phyloP scores from a whole-genome alignment of 2,329 filamentous ascomycete genomes.

The Ophiostoma sp. region DNA sequence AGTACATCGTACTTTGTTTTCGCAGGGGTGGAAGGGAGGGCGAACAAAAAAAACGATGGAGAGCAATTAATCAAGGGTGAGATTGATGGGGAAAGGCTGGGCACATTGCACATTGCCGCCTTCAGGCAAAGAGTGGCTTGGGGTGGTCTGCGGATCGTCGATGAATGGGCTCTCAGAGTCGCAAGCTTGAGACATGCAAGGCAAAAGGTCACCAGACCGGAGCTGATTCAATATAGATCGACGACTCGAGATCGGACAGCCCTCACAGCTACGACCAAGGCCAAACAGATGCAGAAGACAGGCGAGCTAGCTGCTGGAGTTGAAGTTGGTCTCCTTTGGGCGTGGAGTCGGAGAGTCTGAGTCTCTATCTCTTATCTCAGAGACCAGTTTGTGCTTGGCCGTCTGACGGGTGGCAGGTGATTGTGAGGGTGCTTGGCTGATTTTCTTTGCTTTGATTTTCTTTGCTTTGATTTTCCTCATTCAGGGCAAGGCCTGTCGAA shows the following conservation, averaged over 20 bases:
- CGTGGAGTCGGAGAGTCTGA: background rate
- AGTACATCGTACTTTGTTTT: background rate
- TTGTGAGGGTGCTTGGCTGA: background rate
- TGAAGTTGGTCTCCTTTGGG: background rate
- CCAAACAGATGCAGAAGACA: background rate
- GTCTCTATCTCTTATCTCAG: background rate
- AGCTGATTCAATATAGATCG: background rate
- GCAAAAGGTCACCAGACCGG: constrained; percentile 3
- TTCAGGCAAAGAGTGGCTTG: background rate
- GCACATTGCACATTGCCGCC: background rate
- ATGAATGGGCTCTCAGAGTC: background rate
- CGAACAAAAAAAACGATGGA: background rate
- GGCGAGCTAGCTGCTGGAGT: background rate
- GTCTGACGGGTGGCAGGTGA: background rate
- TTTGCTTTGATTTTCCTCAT: background rate
- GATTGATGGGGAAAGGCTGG: background rate
- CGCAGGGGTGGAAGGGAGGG: background rate
- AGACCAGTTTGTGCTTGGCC: background rate
- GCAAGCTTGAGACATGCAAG: background rate
- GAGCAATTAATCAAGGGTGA: background rate
- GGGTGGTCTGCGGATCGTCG: background rate
- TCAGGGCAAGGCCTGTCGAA: background rate
- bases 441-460: background rate
- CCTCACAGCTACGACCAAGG: background rate
- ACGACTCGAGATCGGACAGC: constrained; percentile 2